phyloP scores from a whole-genome alignment of 2,329 filamentous ascomycete genomes.

The Epichloe sylvatica region DNA sequence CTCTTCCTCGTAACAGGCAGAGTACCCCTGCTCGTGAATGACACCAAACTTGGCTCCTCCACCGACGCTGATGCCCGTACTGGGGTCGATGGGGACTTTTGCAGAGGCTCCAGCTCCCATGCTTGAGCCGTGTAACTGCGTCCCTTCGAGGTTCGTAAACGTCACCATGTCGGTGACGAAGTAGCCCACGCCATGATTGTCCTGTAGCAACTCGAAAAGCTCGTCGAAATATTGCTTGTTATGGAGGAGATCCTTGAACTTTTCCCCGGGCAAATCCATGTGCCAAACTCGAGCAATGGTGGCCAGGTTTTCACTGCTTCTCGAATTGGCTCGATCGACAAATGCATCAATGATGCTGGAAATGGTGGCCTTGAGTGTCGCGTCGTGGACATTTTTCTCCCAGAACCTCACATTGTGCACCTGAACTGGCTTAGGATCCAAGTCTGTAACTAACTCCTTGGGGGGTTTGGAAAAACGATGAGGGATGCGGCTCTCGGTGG shows the following conservation, averaged over 20 bases:
- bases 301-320: slow-evolving; percentile 10
- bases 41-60: slow-evolving; percentile 9
- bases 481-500: slow-evolving; percentile 15
- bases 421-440: slow-evolving; percentile 16
- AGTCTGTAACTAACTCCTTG: slow-evolving; percentile 11
- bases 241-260: slow-evolving; percentile 16
- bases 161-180: slow-evolving; percentile 17
- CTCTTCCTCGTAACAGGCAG: slow-evolving; percentile 14
- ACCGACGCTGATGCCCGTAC: slow-evolving; percentile 10
- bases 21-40: slow-evolving; percentile 11
- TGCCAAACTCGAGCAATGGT: slow-evolving; percentile 18
- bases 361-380: slow-evolving; percentile 12
- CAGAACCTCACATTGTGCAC: slow-evolving; percentile 17
- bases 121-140: slow-evolving; percentile 5
- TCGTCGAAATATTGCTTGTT: slow-evolving; percentile 16
- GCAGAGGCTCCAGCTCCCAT: slow-evolving; percentile 8
- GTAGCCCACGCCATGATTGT: slow-evolving; percentile 13
- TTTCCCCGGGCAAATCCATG: slow-evolving; percentile 17
- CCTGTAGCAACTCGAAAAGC: slow-evolving; percentile 13
- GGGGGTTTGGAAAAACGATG: slow-evolving; percentile 11
- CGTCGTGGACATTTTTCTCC: slow-evolving; percentile 14
- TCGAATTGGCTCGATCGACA: slow-evolving; percentile 12
- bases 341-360: slow-evolving; percentile 15
- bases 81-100: slow-evolving; percentile 11
- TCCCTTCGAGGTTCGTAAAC: slow-evolving; percentile 13